Evolutionary conservation across 768 basidiomycete genomes (phyloP), one percentile per base, ranked within the genome.

Genomic region (Cantharellus cinnabarinus): DNA sequence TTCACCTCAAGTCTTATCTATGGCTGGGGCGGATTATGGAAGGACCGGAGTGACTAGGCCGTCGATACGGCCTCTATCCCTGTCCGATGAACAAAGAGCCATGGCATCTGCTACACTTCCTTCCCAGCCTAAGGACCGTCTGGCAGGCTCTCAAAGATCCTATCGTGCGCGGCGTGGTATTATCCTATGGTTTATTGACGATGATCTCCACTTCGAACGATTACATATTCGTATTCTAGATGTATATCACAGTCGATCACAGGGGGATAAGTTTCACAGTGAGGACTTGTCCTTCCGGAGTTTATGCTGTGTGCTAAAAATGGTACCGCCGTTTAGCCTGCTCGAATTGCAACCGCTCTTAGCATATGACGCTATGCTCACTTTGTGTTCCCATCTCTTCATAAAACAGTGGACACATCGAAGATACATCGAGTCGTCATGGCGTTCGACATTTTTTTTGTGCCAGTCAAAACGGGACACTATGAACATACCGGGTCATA

Each of bases 241-340:
- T 64, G 50, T 64, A 57, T 20, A 59, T 56, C 48, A 54, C 58
- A 37, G 15, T 64, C 34, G 50, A 44, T 2, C 50, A 59, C 40
- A 61, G 63, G 10, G 63, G 63, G 5, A 39, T 64, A 41, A 61
- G 63, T 5, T 58, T 64, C 34, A 60, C 41, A 39, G 63, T 64
- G 34, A 52, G 62, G 20, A 10, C 29, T 10, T 10, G 29, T 48
- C 1, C 29, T 29, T 29, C 20, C 20, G 20, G 20, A 29, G 20
- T 29, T 29, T 1, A 29, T 29, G 20, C 1, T 29, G 20, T 29
- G 20, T 29, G 20, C 20, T 29, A 29, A 29, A 29, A 29, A 29
- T 29, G 20, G 20, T 29, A 48, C 29, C 10, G 41, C 10, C 3
- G 39, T 10, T 29, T 10, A 54, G 52, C 52, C 52, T 14, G 7